Evolutionary conservation across 768 basidiomycete genomes (phyloP), one percentile per base, ranked within the genome.

Genomic region (Lactarius vividus): DNA sequence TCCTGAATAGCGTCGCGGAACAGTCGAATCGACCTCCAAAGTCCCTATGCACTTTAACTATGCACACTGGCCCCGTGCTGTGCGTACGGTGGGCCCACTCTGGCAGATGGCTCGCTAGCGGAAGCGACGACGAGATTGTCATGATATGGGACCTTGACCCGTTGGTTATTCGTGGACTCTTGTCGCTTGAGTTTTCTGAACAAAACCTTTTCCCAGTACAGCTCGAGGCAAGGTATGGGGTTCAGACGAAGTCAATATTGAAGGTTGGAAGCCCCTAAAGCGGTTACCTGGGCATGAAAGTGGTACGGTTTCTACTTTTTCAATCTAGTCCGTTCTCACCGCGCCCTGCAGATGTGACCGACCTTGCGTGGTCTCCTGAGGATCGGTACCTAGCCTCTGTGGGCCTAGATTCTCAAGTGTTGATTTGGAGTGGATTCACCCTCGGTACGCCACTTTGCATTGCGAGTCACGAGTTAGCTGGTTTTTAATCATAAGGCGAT

Each of bases 131-230:
- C 74, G 86, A 89, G 74, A 91, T 96, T 69, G 87, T 97, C 35
- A 92, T 98, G 88, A 87, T 98, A 40, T 99, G 96, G 97, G 94
- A 95, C 73, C 84, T 94, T 57, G 95, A 97, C 77, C 94, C 92
- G 94, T 97, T 74, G 79, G 94, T 85, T 57, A 61, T 64, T 55
- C 20, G 20, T 53, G 10, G 20, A 58, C 11, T 57, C n/a, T 33
- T n/a, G 2, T 62, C 49, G 10, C 7, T 6, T 9, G 33, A 28
- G 15, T 18, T 29, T 33, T 10, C 29, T 35, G 46, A 49, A 18
- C 2, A 16, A 5, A 31, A 1, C 20, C 26, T 2, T n/a, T 29
- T 61, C 23, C 23, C 72, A 95, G 92, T 29, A 83, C 82, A 62
- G 90, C 91, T 26, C 85, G 86, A 61, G 91, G 95, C 20, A 93